Base-by-base conservation (phyloP, 2,329 filamentous ascomycete species). In the Grosmannia huntii region DNA sequence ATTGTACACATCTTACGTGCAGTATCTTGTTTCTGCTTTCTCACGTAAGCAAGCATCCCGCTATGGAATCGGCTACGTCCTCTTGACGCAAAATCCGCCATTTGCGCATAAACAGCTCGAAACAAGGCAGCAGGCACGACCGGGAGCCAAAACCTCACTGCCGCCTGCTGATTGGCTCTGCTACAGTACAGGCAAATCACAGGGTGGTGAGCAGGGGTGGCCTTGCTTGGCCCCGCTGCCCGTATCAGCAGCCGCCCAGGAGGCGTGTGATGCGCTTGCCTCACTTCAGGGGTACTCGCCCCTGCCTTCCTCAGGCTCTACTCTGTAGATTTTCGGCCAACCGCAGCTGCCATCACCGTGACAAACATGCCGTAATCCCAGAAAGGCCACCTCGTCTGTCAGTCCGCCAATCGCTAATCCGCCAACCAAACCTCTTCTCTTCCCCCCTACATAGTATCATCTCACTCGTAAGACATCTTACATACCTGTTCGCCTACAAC, bases 191-290 rank as follows among this genome's bases (percentile, higher is more conserved):
- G 23, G 46, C 11, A 49, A 14, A 49, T 25, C 46, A 49, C 14
- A 44, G 41, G 48, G 23, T 28, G 9, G 2, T 28, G 48, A 9
- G 44, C n/a, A 21, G 19, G 28, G 41, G 36, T 44, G 16, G 41
- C 41, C 19, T n/a, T n/a, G 41, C 41, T 19, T 9, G 54, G 53
- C 54, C 54, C 54, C 54, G 44, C 54, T 56, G 44, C 4, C 36
- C 16, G 55, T 50, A 49, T 57, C 55, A 57, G 55, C 55, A 57
- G 55, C 55, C 55, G 55, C 55, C 55, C n/a, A 23, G 44, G 16
- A 48, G n/a, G n/a, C 46, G 46, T 49, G 46, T 23, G 46, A 23
- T 25, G 46, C 46, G 46, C 21, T 25, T 49, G 46, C 46, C 46
- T 49, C 21, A 23, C 21, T 49, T 19, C 46, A 49, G 41, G 46